phyloP scores from a whole-genome alignment of 805 yeast species.

The Kuraishia ogatae region DNA sequence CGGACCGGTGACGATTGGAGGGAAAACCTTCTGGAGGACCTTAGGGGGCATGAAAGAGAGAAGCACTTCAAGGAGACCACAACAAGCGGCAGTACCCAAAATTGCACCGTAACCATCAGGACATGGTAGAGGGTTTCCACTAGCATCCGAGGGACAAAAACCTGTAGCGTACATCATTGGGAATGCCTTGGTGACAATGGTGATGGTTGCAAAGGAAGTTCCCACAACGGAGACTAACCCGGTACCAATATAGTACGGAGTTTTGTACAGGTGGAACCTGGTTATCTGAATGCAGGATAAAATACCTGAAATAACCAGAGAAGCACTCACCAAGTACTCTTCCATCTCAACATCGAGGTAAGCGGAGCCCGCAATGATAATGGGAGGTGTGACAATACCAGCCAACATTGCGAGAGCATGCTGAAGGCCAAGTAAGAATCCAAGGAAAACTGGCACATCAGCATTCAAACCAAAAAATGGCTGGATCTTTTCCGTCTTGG shows the following conservation, averaged over 20 bases:
- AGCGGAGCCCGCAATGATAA: constrained; percentile 59
- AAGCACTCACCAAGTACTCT: constrained; percentile 64
- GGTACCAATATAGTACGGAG: constrained; percentile 77
- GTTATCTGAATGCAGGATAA: constrained; percentile 72
- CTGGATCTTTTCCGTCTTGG: constrained; percentile 39
- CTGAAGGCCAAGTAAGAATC: constrained; percentile 74
- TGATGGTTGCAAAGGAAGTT: constrained; percentile 81
- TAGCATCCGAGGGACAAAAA: constrained; percentile 50
- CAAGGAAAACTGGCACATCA: constrained; percentile 75
- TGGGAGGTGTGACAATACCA: constrained; percentile 80
- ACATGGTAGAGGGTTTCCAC: constrained; percentile 67
- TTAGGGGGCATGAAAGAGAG: constrained; percentile 75
- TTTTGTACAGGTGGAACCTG: constrained; percentile 64
- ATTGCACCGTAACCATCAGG: constrained; percentile 89
- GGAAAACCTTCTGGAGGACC: constrained; percentile 64
- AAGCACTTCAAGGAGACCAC: constrained; percentile 66
- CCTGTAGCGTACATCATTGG: constrained; percentile 77
- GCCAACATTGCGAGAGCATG: constrained; percentile 89
- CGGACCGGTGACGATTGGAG: constrained; percentile 90
- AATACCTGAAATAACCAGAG: constrained; percentile 63
- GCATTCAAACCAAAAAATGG: constrained; percentile 80
- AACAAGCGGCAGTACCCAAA: constrained; percentile 69
- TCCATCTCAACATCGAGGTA: constrained; percentile 39
- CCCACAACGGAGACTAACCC: constrained; percentile 89
- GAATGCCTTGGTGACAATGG: constrained; percentile 66